Evolutionary conservation across 805 yeast genomes (phyloP).

Genomic region (Millerozyma acaciae): DNA sequence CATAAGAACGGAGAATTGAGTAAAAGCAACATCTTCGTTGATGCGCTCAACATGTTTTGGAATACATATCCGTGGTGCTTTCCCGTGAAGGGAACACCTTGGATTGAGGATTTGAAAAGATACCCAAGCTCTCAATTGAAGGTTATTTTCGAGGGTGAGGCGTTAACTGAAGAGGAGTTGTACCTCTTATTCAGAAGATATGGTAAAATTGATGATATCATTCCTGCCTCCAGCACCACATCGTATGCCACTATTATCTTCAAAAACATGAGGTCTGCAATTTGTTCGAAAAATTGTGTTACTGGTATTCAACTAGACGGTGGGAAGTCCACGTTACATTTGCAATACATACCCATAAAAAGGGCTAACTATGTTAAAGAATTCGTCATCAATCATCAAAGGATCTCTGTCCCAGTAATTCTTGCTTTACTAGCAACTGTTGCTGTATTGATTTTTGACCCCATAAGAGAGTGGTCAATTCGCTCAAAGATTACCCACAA

Average conservation of each 20-base stretch:
- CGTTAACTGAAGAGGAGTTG: constrained; percentile 73
- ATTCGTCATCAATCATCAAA: constrained; percentile 68
- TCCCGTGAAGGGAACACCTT: constrained; percentile 87
- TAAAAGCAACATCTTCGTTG: constrained; percentile 7
- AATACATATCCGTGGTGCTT: constrained; percentile 45
- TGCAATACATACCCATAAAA: constrained; percentile 62
- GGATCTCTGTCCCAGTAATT: constrained; percentile 75
- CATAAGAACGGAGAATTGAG: constrained; percentile 13
- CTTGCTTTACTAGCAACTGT: constrained; percentile 75
- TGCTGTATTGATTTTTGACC: constrained; percentile 88
- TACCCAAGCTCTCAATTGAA: constrained; percentile 62
- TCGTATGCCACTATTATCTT: constrained; percentile 53
- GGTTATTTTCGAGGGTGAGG: constrained; percentile 72
- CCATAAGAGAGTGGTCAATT: constrained; percentile 79
- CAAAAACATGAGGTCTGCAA: constrained; percentile 59
- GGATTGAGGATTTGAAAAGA: constrained; percentile 91
- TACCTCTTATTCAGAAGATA: constrained; percentile 82
- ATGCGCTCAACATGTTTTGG: constrained; percentile 10
- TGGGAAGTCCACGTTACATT: constrained; percentile 59
- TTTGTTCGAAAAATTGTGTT: constrained; percentile 85
- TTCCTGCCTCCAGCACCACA: constrained; percentile 48
- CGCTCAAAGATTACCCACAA: constrained; percentile 65
- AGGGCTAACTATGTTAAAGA: constrained; percentile 52
- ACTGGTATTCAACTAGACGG: constrained; percentile 66
- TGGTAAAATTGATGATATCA: constrained; percentile 75